phyloP scores from a whole-genome alignment of 2,329 filamentous ascomycete species.

The Fusarium musae region DNA sequence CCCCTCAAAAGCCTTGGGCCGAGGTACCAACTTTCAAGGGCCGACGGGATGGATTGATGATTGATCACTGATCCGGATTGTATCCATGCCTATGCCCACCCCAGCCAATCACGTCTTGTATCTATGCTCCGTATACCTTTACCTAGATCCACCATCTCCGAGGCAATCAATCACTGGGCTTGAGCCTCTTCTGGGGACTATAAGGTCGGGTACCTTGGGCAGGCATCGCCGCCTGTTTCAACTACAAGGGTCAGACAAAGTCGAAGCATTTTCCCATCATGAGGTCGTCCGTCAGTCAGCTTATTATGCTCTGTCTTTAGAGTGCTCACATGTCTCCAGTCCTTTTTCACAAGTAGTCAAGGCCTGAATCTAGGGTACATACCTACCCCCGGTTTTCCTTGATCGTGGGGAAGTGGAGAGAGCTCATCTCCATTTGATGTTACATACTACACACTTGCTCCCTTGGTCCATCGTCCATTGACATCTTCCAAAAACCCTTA shows the following conservation, averaged over 20 bases:
- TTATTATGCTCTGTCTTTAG: background rate
- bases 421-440: background rate
- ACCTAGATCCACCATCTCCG: constrained; percentile 21
- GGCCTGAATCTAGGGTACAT: background rate
- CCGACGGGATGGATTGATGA: constrained; percentile 8
- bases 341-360: background rate
- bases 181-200: constrained; percentile 30
- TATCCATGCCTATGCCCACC: too few relatives aligned
- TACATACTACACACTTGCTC: background rate
- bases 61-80: background rate
- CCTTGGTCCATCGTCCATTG: background rate
- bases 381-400: constrained; percentile 13
- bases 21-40: constrained; percentile 37
- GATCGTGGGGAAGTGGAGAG: constrained; percentile 32
- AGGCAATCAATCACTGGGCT: constrained; percentile 25
- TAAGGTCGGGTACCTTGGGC: too few relatives aligned
- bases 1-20: constrained; percentile 44
- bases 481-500: background rate
- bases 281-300: background rate
- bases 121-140: too few relatives aligned
- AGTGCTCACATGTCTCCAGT: background rate
- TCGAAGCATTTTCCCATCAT: background rate
- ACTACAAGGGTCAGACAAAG: background rate
- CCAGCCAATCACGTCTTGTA: background rate
- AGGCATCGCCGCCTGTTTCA: background rate